These are phyloP conservation scores for Tuber borchii DNA, from an alignment of 495 filamentous ascomycete species.

Conservation along the genomic window DNA sequence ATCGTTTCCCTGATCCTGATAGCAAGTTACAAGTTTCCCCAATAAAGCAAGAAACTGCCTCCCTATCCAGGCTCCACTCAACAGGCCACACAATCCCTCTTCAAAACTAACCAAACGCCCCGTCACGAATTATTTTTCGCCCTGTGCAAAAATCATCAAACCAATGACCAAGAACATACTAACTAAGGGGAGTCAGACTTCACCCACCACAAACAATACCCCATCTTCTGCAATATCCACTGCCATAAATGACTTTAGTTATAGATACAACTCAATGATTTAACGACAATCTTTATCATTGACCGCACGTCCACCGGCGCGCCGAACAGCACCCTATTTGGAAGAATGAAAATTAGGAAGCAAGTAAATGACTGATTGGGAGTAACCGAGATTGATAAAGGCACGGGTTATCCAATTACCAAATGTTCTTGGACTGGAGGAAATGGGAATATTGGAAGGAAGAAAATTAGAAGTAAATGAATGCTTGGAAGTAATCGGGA, in stretches of 20 bases:
- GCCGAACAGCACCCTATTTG: not conserved
- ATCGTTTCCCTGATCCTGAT: no score
- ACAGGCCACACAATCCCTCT: no score
- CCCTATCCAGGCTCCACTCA: no score
- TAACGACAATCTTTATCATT: not conserved
- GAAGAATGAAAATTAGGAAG: not conserved
- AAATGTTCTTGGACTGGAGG: not conserved
- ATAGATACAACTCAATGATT: not conserved
- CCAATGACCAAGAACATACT: no score
- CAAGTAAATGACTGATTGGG: not conserved
- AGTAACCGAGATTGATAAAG: not conserved
- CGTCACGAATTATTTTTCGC: no score
- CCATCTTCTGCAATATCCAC: not conserved
- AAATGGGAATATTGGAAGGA: not conserved
- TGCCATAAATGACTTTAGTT: no score
- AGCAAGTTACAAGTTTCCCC: no score
- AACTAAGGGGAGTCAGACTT: no score
- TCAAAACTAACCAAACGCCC: no score
- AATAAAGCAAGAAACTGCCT: no score
- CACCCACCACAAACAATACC: no score
- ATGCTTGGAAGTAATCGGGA: not conserved
- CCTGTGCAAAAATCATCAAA: no score
- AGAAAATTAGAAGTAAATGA: not conserved
- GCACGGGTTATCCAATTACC: not conserved
- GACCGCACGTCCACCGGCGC: not conserved